Base-by-base conservation (phyloP, 768 basidiomycete species). In the Saitozyma sp. region DNA sequence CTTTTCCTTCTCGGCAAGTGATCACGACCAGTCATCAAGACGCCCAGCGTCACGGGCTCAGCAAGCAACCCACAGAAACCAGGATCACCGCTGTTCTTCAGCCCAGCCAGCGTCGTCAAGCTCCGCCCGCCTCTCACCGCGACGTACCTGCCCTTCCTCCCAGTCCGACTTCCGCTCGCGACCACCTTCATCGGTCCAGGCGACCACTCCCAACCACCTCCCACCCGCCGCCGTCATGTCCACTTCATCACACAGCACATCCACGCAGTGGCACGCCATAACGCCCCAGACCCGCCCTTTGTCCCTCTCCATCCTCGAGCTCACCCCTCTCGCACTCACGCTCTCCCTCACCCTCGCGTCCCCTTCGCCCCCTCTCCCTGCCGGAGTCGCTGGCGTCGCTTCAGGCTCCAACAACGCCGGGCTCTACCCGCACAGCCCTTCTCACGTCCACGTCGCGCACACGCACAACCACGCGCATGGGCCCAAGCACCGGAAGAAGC, bases 241-340 rank as follows among this genome's bases (percentile, higher is more conserved):
- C 13, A 6, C 45, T 46, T 46, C 45, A 11, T 46, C 45, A 13
- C 45, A 2, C 45, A 17, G 45, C 11, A 11, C 60, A 1, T 55
- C 51, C 42, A 61, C 70, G 0, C 70, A 71, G 51, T 79, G 78
- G 78, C 75, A 79, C 62, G 64, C 58, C 20, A 63, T 79, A 45
- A 71, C 71, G 9, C 78, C 78, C 10, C 60, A 68, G 16, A 78
- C 75, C 17, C 73, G 78, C 14, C 78, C 78, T 0, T 60, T 79
- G 16, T 72, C 69, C 17, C 68, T 79, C 14, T 65, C 73, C 43
- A 72, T 79, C 50, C 74, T 79, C 53, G 76, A 79, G 52, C 69
- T 79, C 53, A 79, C 78, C 0, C 75, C 78, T 8, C 62, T 79
- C 16, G 74, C 76, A 9, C 59, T 79, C 16, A 79, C 78, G 7